These are phyloP conservation scores for Colletotrichum sp. DNA, from an alignment of 2,329 filamentous ascomycete species.

Conservation along the genomic window DNA sequence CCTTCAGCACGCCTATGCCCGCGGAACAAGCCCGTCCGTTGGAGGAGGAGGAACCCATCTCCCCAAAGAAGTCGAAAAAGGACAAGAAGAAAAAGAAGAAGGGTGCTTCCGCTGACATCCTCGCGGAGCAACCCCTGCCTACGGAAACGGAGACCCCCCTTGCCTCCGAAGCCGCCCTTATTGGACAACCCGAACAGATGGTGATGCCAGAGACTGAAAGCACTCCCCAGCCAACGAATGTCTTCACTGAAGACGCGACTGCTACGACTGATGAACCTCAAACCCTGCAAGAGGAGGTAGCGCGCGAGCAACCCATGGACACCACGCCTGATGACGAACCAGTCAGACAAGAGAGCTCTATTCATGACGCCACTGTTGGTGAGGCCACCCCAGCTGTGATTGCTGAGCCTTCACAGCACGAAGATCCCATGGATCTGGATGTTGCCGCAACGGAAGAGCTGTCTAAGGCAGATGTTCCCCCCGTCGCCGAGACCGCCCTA, in stretches of 20 bases:
- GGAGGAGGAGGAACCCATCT: not conserved
- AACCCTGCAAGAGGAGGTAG: not conserved
- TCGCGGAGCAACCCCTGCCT: not conserved
- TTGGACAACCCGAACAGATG: not conserved
- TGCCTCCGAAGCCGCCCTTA: not conserved
- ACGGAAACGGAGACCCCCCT: not conserved
- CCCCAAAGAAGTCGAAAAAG: slow-evolving; percentile 29
- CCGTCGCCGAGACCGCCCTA: not conserved
- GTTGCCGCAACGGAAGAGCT: not conserved
- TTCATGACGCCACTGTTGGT: not conserved
- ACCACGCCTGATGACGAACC: not conserved
- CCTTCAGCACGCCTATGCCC: not conserved
- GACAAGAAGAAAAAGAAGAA: slow-evolving; percentile 3
- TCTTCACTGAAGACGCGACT: not conserved
- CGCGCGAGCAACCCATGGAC: not conserved
- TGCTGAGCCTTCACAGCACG: not conserved
- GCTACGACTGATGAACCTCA: not conserved
- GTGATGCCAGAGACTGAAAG: not conserved
- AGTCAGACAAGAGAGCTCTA: not conserved
- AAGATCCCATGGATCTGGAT: not conserved
- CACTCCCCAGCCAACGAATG: not conserved
- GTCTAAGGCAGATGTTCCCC: not conserved
- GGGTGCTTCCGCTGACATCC: not conserved
- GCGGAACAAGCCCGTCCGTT: not conserved
- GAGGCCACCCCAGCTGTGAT: not conserved